phyloP scores from a whole-genome alignment of 352 stramenopile species.

The Pythium utonaiense region DNA sequence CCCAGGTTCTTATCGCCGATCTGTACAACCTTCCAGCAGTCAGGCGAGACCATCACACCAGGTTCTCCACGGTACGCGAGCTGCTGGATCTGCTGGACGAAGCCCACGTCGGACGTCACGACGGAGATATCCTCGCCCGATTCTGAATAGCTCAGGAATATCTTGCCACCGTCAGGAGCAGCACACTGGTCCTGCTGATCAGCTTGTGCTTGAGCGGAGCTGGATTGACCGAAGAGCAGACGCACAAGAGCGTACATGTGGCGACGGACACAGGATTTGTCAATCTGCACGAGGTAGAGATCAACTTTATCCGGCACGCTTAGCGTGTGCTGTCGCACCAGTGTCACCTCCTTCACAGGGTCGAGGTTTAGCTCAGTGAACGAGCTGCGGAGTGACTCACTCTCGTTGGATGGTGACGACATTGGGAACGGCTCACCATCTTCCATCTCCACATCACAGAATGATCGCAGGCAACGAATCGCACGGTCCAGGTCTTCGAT shows the following conservation, averaged over 20 bases:
- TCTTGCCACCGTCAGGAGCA: conserved; percentile 13
- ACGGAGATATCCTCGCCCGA: conserved; percentile 55
- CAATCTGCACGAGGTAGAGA: conserved; percentile 53
- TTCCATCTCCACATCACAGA: conserved; percentile 56
- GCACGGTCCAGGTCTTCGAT: conserved; percentile 45
- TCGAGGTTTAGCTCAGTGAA: conserved; percentile 2
- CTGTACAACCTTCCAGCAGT: conserved; percentile 63
- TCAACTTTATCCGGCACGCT: conserved; percentile 46
- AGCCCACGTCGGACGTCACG: conserved; percentile 44
- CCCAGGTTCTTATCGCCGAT: conserved; percentile 58
- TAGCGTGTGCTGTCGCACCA: conserved; percentile 50
- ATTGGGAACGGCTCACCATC: conserved; percentile 24
- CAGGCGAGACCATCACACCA: conserved; percentile 54
- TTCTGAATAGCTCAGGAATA: conserved; percentile 61
- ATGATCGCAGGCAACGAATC: conserved; percentile 45
- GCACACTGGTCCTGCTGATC: not conserved
- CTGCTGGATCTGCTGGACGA: conserved; percentile 35
- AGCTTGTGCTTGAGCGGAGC: not conserved
- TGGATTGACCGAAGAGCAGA: conserved; percentile 37
- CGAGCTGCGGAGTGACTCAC: not conserved
- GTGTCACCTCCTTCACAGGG: conserved; percentile 16
- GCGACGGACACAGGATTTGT: conserved; percentile 34
- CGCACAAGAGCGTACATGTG: conserved; percentile 60
- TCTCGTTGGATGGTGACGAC: not conserved
- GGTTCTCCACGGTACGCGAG: conserved; percentile 35